Percentiles rank a stretch among this genome's conserved stretches.
These are phyloP conservation scores for Ambrosia artemisiifolia DNA, from an alignment of 129 eudicot genomes.

Conservation along the genomic window DNA sequence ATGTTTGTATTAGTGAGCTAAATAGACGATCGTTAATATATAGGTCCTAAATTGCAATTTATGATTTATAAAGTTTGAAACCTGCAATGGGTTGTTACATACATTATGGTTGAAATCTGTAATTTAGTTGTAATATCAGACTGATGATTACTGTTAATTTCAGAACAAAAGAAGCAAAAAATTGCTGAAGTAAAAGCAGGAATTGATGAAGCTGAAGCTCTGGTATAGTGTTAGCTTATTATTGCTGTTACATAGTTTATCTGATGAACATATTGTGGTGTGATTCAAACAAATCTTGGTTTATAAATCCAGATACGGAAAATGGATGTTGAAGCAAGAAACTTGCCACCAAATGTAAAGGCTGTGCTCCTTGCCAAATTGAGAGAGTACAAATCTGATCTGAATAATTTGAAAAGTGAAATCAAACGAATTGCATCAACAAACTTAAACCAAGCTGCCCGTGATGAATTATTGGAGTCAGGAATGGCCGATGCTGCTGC, in stretches of 20 bases:
- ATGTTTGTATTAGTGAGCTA: too few relatives aligned
- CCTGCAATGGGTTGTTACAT: too few relatives aligned
- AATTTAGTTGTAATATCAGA: not conserved
- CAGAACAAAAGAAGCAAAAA: conserved; percentile 72
- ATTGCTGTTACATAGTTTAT: not conserved
- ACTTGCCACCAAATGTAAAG: conserved; percentile 64
- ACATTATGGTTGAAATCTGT: too few relatives aligned
- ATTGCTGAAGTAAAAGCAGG: conserved; percentile 54
- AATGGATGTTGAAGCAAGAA: conserved; percentile 78
- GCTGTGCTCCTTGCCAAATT: conserved; percentile 72
- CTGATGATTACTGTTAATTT: conserved; percentile 24
- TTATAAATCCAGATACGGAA: conserved; percentile 51
- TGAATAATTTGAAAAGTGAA: conserved; percentile 68
- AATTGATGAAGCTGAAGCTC: conserved; percentile 59
- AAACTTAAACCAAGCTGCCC: conserved; percentile 65
- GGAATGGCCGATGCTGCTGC: conserved; percentile 57
- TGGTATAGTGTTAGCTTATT: conserved; percentile 34
- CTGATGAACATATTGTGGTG: not conserved
- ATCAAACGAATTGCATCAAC: conserved; percentile 52
- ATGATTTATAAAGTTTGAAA: too few relatives aligned
- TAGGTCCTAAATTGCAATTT: too few relatives aligned
- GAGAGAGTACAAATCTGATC: conserved; percentile 70
- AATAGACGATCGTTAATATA: too few relatives aligned
- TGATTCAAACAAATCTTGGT: not conserved
- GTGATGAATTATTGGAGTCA: conserved; percentile 63